Percentiles rank a stretch among this genome's conserved stretches.
phyloP scores from a whole-genome alignment of 129 eudicot species.

The Smallanthus sonchifolius region DNA sequence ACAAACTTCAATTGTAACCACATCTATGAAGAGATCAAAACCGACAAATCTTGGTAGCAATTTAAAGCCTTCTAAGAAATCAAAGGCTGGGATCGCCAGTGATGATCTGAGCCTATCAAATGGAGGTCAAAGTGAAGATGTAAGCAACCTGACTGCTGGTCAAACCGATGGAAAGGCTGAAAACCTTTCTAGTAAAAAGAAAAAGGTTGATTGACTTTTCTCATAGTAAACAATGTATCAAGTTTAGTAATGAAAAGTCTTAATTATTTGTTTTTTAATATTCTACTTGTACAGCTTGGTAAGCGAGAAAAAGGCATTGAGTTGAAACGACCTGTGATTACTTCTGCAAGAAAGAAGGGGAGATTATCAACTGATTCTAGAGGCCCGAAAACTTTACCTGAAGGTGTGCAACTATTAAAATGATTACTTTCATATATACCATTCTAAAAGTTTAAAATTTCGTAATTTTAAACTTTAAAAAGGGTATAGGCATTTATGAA shows the following conservation, averaged over 20 bases:
- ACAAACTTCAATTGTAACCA: constrained; percentile 10
- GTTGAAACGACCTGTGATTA: not conserved
- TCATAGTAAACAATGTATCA: not conserved
- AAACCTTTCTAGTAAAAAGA: constrained; percentile 34
- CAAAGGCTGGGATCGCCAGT: constrained; percentile 27
- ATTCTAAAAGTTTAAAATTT: not conserved
- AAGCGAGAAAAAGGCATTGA: constrained; percentile 24
- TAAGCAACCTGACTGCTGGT: constrained; percentile 18
- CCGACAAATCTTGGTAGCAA: constrained; percentile 12
- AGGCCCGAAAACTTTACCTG: constrained; percentile 8
- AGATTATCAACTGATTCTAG: constrained; percentile 4
- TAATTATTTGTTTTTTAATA: not conserved
- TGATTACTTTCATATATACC: not conserved
- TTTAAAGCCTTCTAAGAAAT: constrained; percentile 30
- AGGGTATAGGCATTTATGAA: not conserved
- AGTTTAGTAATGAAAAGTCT: not conserved
- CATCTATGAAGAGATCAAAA: constrained; percentile 32
- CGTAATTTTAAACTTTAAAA: not conserved
- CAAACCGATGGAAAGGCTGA: constrained; percentile 17
- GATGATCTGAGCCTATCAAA: constrained; percentile 12
- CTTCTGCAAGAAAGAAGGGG: constrained; percentile 21
- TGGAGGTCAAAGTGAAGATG: constrained; percentile 22
- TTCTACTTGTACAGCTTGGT: constrained; percentile 37
- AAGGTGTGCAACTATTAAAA: constrained; percentile 35
- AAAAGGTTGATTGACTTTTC: constrained; percentile 42